Evolutionary conservation across 2,329 filamentous ascomycete genomes (phyloP).

Genomic region (Aspergillus piperis): DNA sequence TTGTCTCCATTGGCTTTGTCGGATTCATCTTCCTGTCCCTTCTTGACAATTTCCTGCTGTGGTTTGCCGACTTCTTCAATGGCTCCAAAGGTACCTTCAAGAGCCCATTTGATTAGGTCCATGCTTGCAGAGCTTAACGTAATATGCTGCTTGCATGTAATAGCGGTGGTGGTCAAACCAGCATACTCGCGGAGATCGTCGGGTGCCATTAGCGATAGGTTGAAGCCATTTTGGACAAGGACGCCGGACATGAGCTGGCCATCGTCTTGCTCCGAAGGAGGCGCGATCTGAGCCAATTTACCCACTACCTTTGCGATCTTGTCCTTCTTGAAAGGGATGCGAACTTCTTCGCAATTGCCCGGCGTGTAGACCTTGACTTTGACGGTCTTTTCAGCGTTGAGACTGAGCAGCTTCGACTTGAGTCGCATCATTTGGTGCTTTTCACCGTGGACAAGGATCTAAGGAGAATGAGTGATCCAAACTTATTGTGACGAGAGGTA

Average conservation of each 20-base stretch:
- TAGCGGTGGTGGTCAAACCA: slow-evolving; percentile 92
- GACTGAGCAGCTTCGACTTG: slow-evolving; percentile 89
- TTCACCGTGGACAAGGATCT: slow-evolving; percentile 96
- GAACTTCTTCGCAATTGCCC: slow-evolving; percentile 89
- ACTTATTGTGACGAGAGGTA: not conserved
- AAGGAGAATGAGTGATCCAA: slow-evolving; percentile 6
- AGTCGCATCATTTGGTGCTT: slow-evolving; percentile 97
- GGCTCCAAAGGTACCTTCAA: slow-evolving; percentile 90
- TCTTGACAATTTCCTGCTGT: slow-evolving; percentile 22
- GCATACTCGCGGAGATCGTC: slow-evolving; percentile 96
- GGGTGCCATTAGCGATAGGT: slow-evolving; percentile 93
- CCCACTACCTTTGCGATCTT: slow-evolving; percentile 96
- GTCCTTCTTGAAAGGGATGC: slow-evolving; percentile 92
- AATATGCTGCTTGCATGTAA: slow-evolving; percentile 87
- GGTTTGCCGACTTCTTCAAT: slow-evolving; percentile 60
- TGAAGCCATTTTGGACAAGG: slow-evolving; percentile 95
- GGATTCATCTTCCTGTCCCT: slow-evolving; percentile 29
- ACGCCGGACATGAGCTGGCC: slow-evolving; percentile 78
- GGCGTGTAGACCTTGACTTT: slow-evolving; percentile 94
- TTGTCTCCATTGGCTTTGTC: slow-evolving; percentile 43
- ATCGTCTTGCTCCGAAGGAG: slow-evolving; percentile 56
- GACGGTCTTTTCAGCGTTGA: slow-evolving; percentile 76
- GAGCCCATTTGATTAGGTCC: slow-evolving; percentile 88
- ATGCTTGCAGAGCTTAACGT: slow-evolving; percentile 84
- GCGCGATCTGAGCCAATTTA: slow-evolving; percentile 79